Evolutionary conservation across 75 land plant species (phyloP), one percentile per base, ranked within the genome.

Genomic region (Selaginella moellendorffii): DNA sequence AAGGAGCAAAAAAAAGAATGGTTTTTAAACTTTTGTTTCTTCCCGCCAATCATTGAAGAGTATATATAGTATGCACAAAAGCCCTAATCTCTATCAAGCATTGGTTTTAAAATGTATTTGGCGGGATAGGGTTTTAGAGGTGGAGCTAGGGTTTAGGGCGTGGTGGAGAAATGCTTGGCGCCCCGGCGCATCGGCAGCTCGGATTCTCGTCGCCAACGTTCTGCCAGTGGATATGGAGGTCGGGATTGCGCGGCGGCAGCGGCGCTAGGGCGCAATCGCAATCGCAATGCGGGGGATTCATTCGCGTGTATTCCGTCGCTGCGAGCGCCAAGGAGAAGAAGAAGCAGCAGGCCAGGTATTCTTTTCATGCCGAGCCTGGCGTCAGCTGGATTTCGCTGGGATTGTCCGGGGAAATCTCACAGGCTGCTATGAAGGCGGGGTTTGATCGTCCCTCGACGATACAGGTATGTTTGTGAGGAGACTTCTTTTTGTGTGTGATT

Each of bases 311-410:
- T 14, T 36, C 46, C 14, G n/a, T n/a, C n/a, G n/a, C n/a, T n/a
- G 46, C 46, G 5, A 5, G 10, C 14, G 5, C 46, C 5, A 36
- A 36, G 46, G 46, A 36, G 46, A 36, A 36, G 46, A 36, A 36
- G 46, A 14, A 36, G 46, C 5, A 5, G 46, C 5, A 36, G 46
- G 14, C 5, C 46, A 36, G 14, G 46, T 36, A 36, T 24, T 51
- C 53, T 14, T 71, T 71, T 46, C 51, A 77, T 28, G 86, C 84
- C 8, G 80, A 66, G 27, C 78, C 78, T 24, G 65, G 65, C 26
- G 77, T 87, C 18, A 71, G 85, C 0, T 91, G 97, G 97, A 70
- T 54, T n/a, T 81, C 88, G 18, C 76, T 91, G 1, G 92, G 92
- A 0, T 56, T 91, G 2, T 85, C 88, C 2, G 79, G 81, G 24